Base-by-base conservation (phyloP, 352 stramenopile genomes). In the Globisporangium cederbergense region DNA sequence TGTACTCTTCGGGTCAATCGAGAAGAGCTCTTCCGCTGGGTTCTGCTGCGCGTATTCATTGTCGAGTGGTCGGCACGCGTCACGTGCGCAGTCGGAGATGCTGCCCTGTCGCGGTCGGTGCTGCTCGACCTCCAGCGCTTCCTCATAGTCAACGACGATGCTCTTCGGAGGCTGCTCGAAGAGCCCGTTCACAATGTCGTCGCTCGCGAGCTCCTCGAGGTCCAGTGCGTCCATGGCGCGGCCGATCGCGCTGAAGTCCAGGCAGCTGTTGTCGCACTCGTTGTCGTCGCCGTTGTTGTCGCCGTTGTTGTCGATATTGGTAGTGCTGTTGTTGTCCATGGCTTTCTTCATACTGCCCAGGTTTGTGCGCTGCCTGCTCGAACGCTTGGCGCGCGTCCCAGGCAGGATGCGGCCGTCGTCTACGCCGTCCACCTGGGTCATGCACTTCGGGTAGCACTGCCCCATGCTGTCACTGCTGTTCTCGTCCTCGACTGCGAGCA, bases 81-180 rank as follows among this genome's bases (percentile, higher is more conserved):
- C 74, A 0, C 66, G 75, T 3, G 74, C 72, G 54, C 81, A 90
- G n/a, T 76, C 68, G 3, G 54, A 45, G 32, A 66, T 9, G 42
- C 56, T 25, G 70, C 53, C n/a, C 22, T 59, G 36, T 72, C 65
- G 34, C 64, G 62, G 18, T 68, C 64, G 50, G 56, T 67, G 30
- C 74, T 65, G 38, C 52, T 46, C 52, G 63, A 51, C 20, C 28
- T 67, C 40, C 22, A 49, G 28, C 64, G 62, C 65, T 54, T 76
- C 70, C 45, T 89, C 80, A 36, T 89, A 89, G 53, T 88, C 80
- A 28, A 89, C 80, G n/a, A 83, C 71, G 55, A 89, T 81, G 56
- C 72, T 75, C 54, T 77, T 71, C 20, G 71, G 61, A 53, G 62
- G 52, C 42, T 43, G 43, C 2, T 54, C 34, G 4, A 51, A 38